These are phyloP conservation scores for Cantharellus anzutake DNA, from an alignment of 768 basidiomycete species.

Conservation along the genomic window DNA sequence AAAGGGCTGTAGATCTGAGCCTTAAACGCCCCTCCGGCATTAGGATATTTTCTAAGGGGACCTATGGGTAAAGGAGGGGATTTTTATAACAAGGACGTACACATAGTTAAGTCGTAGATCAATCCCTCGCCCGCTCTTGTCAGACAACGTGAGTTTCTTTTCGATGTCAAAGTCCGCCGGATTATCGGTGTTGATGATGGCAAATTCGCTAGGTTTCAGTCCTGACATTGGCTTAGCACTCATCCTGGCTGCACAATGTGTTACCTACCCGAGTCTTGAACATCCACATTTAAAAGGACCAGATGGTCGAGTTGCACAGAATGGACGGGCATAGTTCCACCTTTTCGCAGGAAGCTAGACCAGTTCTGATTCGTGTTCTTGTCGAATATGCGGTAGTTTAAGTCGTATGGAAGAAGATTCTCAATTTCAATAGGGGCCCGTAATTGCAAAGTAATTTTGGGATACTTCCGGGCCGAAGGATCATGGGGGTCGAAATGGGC, in stretches of 20 bases:
- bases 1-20: constrained; percentile 89
- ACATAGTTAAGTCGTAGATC: constrained; percentile 76
- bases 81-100: constrained; percentile 27
- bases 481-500: constrained; percentile 55
- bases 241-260: not conserved
- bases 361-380: constrained; percentile 89
- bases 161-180: constrained; percentile 80
- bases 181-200: constrained; percentile 89
- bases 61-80: not conserved
- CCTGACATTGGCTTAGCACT: constrained; percentile 24
- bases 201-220: constrained; percentile 87
- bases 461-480: constrained; percentile 48
- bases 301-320: constrained; percentile 85
- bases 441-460: constrained; percentile 67
- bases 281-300: constrained; percentile 64
- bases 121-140: constrained; percentile 55
- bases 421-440: constrained; percentile 90
- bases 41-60: constrained; percentile 42
- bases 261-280: constrained; percentile 70
- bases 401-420: constrained; percentile 83
- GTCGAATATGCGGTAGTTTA: constrained; percentile 94
- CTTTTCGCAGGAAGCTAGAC: constrained; percentile 80
- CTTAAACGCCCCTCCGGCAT: constrained; percentile 90
- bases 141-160: constrained; percentile 47
- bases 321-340: constrained; percentile 91